Conservation (phyloP, 2,329 filamentous ascomycete species). For the Bipolaris bicolor region DNA sequence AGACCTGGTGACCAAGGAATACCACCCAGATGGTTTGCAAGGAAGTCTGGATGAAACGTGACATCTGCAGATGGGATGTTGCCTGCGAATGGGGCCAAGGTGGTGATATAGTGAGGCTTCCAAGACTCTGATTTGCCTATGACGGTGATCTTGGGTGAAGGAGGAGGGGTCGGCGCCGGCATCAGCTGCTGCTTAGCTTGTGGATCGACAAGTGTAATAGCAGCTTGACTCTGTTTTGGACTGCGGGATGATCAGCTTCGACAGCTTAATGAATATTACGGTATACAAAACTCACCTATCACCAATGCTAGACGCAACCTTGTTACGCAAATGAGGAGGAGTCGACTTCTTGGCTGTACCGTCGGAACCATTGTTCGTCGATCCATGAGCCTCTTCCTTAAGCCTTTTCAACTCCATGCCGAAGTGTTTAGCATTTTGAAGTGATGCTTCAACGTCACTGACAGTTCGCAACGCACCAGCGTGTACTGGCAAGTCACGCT, state of each 20-base stretch:
- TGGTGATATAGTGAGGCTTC: conserved; percentile 47
- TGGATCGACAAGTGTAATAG: conserved; percentile 14
- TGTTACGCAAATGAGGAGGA: conserved; percentile 27
- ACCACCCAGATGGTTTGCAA: conserved; percentile 48
- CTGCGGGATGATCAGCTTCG: conserved; percentile 12
- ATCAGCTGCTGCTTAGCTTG: conserved; percentile 6
- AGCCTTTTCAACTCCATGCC: conserved; percentile 26
- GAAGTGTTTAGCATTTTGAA: conserved; percentile 20
- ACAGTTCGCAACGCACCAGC: conserved; percentile 22
- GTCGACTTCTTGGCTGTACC: conserved; percentile 17
- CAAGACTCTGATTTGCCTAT: conserved; percentile 25
- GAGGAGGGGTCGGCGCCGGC: conserved; percentile 19
- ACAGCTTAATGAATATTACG: not conserved
- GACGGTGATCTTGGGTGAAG: conserved; percentile 2
- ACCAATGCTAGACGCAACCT: not conserved
- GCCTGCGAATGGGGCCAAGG: conserved; percentile 31
- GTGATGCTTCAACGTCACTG: conserved; percentile 13
- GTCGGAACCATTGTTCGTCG: conserved; percentile 11
- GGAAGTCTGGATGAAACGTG: conserved; percentile 50
- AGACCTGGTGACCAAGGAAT: conserved; percentile 51
- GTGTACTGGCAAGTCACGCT: conserved; percentile 25
- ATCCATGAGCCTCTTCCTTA: conserved; percentile 14
- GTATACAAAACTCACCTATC: conserved; percentile 11
- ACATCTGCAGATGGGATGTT: conserved; percentile 35
- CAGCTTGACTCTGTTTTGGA: not conserved